Percentiles rank a stretch among this genome's conserved stretches.
phyloP scores from a whole-genome alignment of 345 rosid genomes.

The Salix udensis region DNA sequence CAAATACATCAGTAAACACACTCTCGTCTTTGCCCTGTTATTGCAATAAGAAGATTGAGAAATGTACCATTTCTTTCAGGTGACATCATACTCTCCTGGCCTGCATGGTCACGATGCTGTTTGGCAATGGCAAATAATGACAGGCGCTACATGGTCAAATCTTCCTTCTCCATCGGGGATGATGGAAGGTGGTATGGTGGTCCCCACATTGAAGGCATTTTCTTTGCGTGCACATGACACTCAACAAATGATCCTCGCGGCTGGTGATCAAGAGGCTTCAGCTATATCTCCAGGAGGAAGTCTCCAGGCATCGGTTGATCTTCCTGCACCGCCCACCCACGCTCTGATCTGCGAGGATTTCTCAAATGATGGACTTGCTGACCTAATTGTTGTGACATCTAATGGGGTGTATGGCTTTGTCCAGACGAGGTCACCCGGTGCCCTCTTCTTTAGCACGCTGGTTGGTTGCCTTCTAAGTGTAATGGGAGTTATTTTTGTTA shows the following conservation, averaged over 20 bases:
- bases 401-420: slow-evolving; percentile 86
- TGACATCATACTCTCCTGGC: slow-evolving; percentile 84
- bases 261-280: slow-evolving; percentile 85
- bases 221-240: slow-evolving; percentile 64
- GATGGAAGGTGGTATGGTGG: slow-evolving; percentile 65
- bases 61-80: slow-evolving; percentile 40
- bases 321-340: slow-evolving; percentile 87
- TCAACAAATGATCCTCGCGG: slow-evolving; percentile 88
- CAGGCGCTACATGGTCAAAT: slow-evolving; percentile 94
- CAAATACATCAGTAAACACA: background rate
- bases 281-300: slow-evolving; percentile 91
- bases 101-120: slow-evolving; percentile 63
- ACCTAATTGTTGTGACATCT: slow-evolving; percentile 81
- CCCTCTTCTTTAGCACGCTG: slow-evolving; percentile 93
- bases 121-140: slow-evolving; percentile 39
- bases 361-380: slow-evolving; percentile 86
- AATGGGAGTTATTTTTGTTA: slow-evolving; percentile 84
- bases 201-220: slow-evolving; percentile 81
- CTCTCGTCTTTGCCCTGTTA: background rate
- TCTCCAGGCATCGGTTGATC: slow-evolving; percentile 59
- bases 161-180: slow-evolving; percentile 88
- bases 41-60: background rate
- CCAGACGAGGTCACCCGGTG: slow-evolving; percentile 97
- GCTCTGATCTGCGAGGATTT: slow-evolving; percentile 77
- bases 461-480: slow-evolving; percentile 90